Evolutionary conservation across 2,329 filamentous ascomycete genomes (phyloP).

Genomic region (Intubia oerlemansii): DNA sequence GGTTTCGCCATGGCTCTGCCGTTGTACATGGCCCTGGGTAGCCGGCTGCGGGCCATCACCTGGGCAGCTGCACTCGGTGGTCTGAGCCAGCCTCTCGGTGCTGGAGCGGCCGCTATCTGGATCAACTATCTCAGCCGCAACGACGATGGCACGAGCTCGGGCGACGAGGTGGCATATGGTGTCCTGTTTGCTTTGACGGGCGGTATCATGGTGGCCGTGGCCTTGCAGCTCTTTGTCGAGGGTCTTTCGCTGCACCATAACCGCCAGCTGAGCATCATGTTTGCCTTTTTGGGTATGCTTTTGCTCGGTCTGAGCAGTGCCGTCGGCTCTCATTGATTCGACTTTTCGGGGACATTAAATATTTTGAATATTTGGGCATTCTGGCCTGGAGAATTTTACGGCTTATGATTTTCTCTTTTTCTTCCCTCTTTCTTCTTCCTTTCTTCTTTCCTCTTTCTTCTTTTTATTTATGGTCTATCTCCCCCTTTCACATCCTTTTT

Average conservation of each 20-base stretch:
- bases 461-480: neutral
- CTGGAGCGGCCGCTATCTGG: conserved; percentile 66
- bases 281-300: conserved; percentile 72
- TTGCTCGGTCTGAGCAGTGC: conserved; percentile 71
- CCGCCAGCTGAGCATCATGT: conserved; percentile 53
- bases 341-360: too few species aligned
- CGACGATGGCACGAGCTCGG: conserved; percentile 35
- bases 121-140: conserved; percentile 45
- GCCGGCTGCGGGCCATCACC: conserved; percentile 59
- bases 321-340: conserved; percentile 35
- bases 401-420: neutral
- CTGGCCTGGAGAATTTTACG: neutral
- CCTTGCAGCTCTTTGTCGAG: conserved; percentile 73
- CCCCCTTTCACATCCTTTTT: too few species aligned
- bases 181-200: conserved; percentile 75
- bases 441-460: neutral
- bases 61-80: conserved; percentile 74
- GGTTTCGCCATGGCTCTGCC: conserved; percentile 88
- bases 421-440: neutral
- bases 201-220: conserved; percentile 91
- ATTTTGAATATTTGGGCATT: too few species aligned
- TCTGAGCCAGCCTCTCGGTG: conserved; percentile 69
- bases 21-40: conserved; percentile 74
- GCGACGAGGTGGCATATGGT: conserved; percentile 43
- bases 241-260: conserved; percentile 65